Conservation (phyloP, 192 early-diverging fungal species). For the Backusella westeae region DNA sequence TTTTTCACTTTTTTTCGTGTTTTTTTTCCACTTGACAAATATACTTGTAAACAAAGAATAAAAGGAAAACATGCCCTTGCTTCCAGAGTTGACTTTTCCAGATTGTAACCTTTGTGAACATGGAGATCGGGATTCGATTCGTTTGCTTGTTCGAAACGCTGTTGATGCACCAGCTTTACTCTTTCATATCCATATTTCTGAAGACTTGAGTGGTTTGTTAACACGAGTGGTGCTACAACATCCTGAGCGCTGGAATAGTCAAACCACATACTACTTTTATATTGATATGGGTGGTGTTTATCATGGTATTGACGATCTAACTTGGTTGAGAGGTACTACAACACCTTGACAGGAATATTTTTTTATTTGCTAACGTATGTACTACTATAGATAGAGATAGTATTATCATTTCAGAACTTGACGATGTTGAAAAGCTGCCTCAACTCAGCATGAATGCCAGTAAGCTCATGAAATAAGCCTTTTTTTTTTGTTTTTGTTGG, state of each 20-base stretch:
- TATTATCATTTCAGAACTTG: conserved; percentile 6
- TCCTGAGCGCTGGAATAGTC: background rate
- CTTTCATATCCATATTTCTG: background rate
- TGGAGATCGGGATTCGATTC: background rate
- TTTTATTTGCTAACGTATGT: background rate
- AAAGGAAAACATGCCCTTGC: background rate
- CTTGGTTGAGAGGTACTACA: conserved; percentile 16
- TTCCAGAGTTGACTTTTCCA: background rate
- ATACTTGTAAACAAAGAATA: background rate
- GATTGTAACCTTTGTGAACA: background rate
- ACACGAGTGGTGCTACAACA: background rate
- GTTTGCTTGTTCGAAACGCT: background rate
- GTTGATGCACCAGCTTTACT: background rate
- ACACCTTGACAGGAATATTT: background rate
- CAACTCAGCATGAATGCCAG: conserved; percentile 21
- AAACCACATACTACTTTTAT: conserved; percentile 8
- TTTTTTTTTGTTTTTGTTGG: background rate
- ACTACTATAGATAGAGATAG: conserved; percentile 18
- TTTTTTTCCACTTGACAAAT: background rate
- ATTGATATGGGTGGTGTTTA: conserved; percentile 15
- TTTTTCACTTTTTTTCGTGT: background rate
- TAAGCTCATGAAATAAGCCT: background rate
- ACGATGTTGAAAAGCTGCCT: conserved; percentile 2
- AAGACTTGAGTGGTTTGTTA: background rate
- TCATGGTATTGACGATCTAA: background rate